Conservation (phyloP, 202 grass and related monocot species). For the Setaria viridis region DNA sequence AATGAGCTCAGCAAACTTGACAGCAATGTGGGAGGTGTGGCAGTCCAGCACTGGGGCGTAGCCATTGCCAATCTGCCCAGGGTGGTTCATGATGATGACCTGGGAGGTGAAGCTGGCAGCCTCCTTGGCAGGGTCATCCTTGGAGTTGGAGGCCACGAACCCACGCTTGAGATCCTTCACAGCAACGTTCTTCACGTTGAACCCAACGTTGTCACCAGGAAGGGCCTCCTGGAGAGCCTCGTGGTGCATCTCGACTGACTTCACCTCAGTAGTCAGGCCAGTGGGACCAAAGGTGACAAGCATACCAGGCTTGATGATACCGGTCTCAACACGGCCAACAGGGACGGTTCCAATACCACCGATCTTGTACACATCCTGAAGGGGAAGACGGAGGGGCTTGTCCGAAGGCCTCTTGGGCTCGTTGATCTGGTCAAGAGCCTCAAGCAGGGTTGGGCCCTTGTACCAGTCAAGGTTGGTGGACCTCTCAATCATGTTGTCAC, state of each 20-base stretch:
- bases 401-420: neutral
- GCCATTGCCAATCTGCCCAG: slow-evolving; percentile 69
- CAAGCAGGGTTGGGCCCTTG: neutral
- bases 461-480: neutral
- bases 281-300: no score
- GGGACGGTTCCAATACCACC: no score
- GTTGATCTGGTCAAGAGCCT: slow-evolving; percentile 2
- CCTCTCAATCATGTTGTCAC: slow-evolving; percentile 3
- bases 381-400: neutral
- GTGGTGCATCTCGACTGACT: no score
- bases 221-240: no score
- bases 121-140: slow-evolving; percentile 33
- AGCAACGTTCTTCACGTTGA: neutral
- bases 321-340: no score
- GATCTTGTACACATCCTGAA: neutral
- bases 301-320: no score
- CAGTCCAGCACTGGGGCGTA: slow-evolving; percentile 70
- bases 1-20: no score
- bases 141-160: neutral
- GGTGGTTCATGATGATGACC: slow-evolving; percentile 87
- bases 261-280: no score
- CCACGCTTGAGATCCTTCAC: neutral
- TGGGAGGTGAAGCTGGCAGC: slow-evolving; percentile 72
- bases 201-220: neutral
- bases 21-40: slow-evolving; percentile 72